A percentile compares a stretch with the other conserved stretches of the same genome.
Evolutionary conservation across 2,329 filamentous ascomycete species (phyloP).

Genomic region (Phoma sp.): DNA sequence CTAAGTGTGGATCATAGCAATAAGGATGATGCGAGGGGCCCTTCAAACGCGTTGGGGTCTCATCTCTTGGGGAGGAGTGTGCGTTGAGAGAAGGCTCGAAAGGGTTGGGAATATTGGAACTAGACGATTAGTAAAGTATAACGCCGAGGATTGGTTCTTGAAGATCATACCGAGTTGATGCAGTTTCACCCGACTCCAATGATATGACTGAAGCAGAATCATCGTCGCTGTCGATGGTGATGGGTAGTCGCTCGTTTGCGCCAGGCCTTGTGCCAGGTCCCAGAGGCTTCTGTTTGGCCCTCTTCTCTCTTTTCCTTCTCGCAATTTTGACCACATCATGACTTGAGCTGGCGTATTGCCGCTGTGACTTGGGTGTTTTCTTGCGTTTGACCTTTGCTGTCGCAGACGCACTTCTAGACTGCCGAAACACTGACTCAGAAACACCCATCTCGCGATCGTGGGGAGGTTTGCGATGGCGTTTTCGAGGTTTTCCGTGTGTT

Average conservation of each 20-base stretch:
- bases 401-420: neutral
- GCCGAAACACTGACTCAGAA: neutral
- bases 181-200: neutral
- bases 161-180: neutral
- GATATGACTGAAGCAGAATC: neutral
- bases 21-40: no score
- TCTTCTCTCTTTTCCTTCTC: neutral
- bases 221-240: constrained; percentile 21
- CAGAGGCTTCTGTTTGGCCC: neutral
- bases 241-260: constrained; percentile 9
- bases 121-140: no score
- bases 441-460: neutral
- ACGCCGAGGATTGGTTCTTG: no score
- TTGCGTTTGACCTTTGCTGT: constrained; percentile 1
- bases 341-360: neutral
- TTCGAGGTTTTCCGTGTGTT: neutral
- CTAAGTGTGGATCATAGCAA: no score
- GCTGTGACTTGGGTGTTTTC: neutral
- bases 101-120: no score
- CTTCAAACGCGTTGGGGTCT: no score
- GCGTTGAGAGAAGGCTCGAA: no score
- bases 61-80: no score
- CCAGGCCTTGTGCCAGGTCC: constrained; percentile 1
- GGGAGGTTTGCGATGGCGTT: neutral
- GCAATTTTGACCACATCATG: no score